A percentile compares a stretch with the other conserved stretches of the same genome.
Evolutionary conservation across 106 monocot genomes (phyloP).

Genomic region (Dendrobium nobile): DNA sequence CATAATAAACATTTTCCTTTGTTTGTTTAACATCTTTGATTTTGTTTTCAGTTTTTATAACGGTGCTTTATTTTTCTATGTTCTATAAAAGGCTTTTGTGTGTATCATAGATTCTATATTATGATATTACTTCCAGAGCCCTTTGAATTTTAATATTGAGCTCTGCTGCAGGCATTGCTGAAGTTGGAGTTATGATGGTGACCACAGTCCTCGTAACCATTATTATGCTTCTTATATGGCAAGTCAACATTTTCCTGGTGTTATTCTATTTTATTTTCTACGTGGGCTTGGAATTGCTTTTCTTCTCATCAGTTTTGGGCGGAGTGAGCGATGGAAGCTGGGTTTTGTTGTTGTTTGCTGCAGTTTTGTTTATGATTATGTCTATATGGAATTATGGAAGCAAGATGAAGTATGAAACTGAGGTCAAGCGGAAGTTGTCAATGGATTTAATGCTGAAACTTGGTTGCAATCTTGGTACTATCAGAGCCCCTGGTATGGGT

Average conservation of each 20-base stretch:
- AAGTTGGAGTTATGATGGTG: slow-evolving; percentile 94
- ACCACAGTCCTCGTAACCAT: slow-evolving; percentile 86
- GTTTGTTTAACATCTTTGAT: not conserved
- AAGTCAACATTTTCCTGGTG: slow-evolving; percentile 62
- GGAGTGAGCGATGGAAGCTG: slow-evolving; percentile 83
- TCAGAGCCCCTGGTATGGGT: slow-evolving; percentile 93
- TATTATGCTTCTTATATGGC: slow-evolving; percentile 98
- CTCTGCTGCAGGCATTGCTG: slow-evolving; percentile 68
- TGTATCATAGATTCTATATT: not conserved
- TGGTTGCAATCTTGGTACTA: slow-evolving; percentile 77
- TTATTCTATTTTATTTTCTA: slow-evolving; percentile 60
- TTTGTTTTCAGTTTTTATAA: not conserved
- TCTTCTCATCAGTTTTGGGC: slow-evolving; percentile 80
- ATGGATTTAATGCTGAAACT: slow-evolving; percentile 80
- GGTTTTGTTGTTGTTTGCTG: slow-evolving; percentile 72
- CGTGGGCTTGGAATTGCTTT: slow-evolving; percentile 69
- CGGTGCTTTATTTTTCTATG: not conserved
- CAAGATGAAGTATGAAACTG: slow-evolving; percentile 89
- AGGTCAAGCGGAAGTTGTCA: slow-evolving; percentile 84
- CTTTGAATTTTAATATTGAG: not conserved
- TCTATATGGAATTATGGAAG: slow-evolving; percentile 98
- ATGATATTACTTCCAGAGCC: not conserved
- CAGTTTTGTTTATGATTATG: slow-evolving; percentile 76
- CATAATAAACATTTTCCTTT: not conserved
- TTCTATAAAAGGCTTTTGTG: not conserved